Base-by-base conservation (phyloP, 1,284 basidiomycete species). In the Afroboletus lepidellus region DNA sequence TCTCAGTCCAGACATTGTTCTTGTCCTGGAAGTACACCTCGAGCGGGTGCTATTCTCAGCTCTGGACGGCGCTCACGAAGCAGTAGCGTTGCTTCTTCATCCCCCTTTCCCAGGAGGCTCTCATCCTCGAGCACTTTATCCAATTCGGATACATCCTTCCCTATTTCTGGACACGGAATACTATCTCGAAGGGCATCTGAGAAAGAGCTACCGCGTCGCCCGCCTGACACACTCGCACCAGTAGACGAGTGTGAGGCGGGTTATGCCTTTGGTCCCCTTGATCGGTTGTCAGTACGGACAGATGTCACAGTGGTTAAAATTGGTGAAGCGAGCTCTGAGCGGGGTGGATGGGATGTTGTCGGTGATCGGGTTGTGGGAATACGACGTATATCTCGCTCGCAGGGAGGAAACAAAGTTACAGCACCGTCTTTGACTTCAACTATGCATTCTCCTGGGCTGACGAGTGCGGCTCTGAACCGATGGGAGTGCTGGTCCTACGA, bases 401-500 rank as follows among this genome's bases (percentile, higher is more conserved):
- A 75, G 42, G 61, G 69, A 37, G 69, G 64, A 48, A 62, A 57
- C 21, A 72, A 67, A 48, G 59, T 62, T 33, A 41, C 41, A 24
- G 50, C 18, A 34, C 50, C n/a, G n/a, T n/a, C 55, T 43, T 57
- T 44, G 59, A 57, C 34, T 25, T 55, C 50, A 55, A 46, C 54
- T 48, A 60, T 38, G 20, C 61, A 64, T 24, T 60, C 63, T 3
- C 63, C 72, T 18, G 85, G 85, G 6, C 66, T 91, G 50, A 81
- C 84, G 23, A 62, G 70, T 18, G 75, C 84, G 15, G 82, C 83
- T 21, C 67, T 92, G 44, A 85, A 90, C 56, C 74, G 89, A 51
- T 92, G 89, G 90, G 88, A 92, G 60, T 62, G 87, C 29, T 92
- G 89, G 89, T 78, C 75, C 34, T 86, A 87, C 61, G 85, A 91